Evolutionary conservation across 768 basidiomycete species (phyloP).

Genomic region (Tylopilus sp.): DNA sequence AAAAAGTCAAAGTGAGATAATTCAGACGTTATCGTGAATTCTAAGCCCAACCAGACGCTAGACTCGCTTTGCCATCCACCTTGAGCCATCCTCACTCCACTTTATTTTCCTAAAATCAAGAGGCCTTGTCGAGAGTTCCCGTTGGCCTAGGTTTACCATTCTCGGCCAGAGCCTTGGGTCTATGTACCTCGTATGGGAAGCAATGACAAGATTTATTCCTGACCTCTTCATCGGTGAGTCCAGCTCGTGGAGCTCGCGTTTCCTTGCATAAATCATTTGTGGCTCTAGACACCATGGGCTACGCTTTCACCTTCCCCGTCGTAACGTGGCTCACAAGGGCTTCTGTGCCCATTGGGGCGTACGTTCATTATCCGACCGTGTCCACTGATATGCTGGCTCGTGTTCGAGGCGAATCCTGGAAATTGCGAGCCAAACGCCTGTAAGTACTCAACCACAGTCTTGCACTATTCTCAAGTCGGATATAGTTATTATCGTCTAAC

Average conservation of each 20-base stretch:
- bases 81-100: constrained; percentile 62
- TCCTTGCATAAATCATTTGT: constrained; percentile 5
- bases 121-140: constrained; percentile 69
- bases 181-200: constrained; percentile 80
- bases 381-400: constrained; percentile 90
- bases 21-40: not conserved
- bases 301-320: constrained; percentile 88
- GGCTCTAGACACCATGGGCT: constrained; percentile 90
- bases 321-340: constrained; percentile 54
- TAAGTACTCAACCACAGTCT: constrained; percentile 9
- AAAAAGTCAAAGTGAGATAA: constrained; percentile 67
- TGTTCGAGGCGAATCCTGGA: constrained; percentile 41
- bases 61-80: constrained; percentile 77
- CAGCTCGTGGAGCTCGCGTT: not conserved
- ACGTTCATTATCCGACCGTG: constrained; percentile 96
- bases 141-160: constrained; percentile 90
- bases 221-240: constrained; percentile 85
- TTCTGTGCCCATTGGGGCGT: constrained; percentile 76
- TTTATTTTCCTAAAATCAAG: constrained; percentile 81
- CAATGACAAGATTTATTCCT: constrained; percentile 72
- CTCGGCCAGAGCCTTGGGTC: constrained; percentile 90
- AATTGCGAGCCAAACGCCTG: constrained; percentile 23
- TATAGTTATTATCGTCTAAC: constrained; percentile 84
- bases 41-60: constrained; percentile 31
- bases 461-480: not conserved